Conservation (phyloP, 23 red algal genomes). For the Chondrus crispus region DNA sequence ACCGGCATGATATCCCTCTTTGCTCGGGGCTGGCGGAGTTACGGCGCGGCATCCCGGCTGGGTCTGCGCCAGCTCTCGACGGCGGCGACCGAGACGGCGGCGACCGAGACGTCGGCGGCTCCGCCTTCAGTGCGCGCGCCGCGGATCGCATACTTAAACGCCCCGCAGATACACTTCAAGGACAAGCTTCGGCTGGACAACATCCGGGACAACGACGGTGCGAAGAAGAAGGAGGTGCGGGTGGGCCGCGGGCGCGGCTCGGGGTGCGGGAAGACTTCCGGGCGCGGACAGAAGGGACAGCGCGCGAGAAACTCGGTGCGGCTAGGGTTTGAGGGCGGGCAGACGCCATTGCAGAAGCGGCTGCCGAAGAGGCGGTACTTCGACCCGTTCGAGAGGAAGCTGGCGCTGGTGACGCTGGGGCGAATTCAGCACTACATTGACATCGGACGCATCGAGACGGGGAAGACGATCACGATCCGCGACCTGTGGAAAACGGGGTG, state of each 20-base stretch:
- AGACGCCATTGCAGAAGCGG: conserved; percentile 88
- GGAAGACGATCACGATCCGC: conserved; percentile 17
- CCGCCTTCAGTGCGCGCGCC: too few relatives aligned
- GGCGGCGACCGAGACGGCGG: too few relatives aligned
- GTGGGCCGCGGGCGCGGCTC: conserved; percentile 73
- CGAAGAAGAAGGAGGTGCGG: conserved; percentile 62
- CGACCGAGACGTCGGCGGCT: too few relatives aligned
- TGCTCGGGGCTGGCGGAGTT: too few relatives aligned
- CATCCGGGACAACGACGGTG: conserved; percentile 68
- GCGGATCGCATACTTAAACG: neutral
- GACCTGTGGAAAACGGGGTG: conserved; percentile 49
- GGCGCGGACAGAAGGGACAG: conserved; percentile 83
- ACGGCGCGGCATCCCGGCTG: too few relatives aligned
- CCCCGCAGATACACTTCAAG: neutral
- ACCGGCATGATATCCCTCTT: too few relatives aligned
- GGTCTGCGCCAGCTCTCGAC: too few relatives aligned
- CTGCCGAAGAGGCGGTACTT: conserved; percentile 56
- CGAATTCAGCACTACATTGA: conserved; percentile 74
- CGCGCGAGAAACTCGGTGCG: conserved; percentile 64
- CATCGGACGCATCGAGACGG: conserved; percentile 55
- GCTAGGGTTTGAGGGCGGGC: conserved; percentile 92
- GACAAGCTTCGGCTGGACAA: neutral
- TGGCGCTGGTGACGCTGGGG: conserved; percentile 42
- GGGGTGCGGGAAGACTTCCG: conserved; percentile 81
- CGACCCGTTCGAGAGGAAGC: conserved; percentile 34